Evolutionary conservation across 441 rosid genomes (phyloP), one percentile per base, ranked within the genome.

Genomic region (Mallotus japonicus): DNA sequence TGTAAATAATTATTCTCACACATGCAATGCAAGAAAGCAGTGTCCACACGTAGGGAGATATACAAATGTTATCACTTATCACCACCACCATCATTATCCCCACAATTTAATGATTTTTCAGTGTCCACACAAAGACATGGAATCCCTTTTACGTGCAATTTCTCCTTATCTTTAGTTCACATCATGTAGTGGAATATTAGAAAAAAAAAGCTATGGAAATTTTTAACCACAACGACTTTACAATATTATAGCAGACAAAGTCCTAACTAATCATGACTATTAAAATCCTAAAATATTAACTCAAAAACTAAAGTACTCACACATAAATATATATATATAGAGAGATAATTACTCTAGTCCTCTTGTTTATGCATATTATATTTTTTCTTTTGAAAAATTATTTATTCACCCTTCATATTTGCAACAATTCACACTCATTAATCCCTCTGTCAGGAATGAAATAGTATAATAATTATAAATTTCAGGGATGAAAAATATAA

Each of bases 121-220:
- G 13, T 37, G 74, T 51, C 64, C 80, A 65, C 75, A 80, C 84
- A 75, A 75, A 75, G 84, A 81, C 85, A 76, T 75, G 76, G 73
- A 79, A 67, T 72, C 75, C 9, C 88, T 80, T 83, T 84, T 72
- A 58, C 56, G 58, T 70, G n/a, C 68, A n/a, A 46, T 19, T 75
- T 72, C 69, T 72, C 71, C 57, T 54, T 61, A 46, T 37, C 16
- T 19, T 28, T 51, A 56, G 46, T 64, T 74, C 68, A 49, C 75
- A 69, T 75, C 55, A 46, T 58, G 71, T 8, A 58, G 74, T 14
- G 53, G 81, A 64, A 49, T n/a, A 65, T 37, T 37, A 37, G 40
- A 37, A 37, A 17, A 37, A 17, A 79, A 74, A 83, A 69, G 81
- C 57, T 34, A 22, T 56, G 56, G 40, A 56, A 62, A 42, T 62